These are phyloP conservation scores for Penium margaritaceum DNA, from an alignment of 139 green algal genomes.

Conservation along the genomic window DNA sequence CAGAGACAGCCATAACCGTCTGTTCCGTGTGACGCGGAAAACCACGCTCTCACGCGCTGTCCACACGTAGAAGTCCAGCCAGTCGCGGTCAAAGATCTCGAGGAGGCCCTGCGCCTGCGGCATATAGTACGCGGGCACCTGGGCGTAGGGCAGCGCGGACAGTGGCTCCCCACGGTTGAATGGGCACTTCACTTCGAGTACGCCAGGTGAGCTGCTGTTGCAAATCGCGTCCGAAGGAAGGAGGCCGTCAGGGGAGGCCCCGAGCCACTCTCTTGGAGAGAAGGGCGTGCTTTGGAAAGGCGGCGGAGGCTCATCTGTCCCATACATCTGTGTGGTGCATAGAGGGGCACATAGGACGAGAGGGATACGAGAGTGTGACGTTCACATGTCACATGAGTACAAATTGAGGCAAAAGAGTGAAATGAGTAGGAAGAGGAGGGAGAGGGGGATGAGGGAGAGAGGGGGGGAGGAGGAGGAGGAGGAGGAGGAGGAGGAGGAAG, in stretches of 20 bases:
- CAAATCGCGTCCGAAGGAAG: conserved; percentile 1
- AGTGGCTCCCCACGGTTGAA: not conserved
- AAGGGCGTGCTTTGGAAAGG: too few relatives aligned
- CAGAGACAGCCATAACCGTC: conserved; percentile 59
- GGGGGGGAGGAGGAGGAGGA: too few relatives aligned
- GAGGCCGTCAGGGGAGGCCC: conserved; percentile 42
- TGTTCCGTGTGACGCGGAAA: conserved; percentile 61
- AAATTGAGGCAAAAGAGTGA: too few relatives aligned
- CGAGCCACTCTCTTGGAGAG: too few relatives aligned
- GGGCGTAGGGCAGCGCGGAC: conserved; percentile 10
- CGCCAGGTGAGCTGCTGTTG: conserved; percentile 5
- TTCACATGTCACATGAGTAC: too few relatives aligned
- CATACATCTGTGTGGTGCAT: too few relatives aligned
- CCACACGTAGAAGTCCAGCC: conserved; percentile 48
- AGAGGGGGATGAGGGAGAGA: too few relatives aligned
- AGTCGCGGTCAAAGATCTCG: conserved; percentile 45
- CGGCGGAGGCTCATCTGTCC: too few relatives aligned
- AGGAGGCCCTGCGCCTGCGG: conserved; percentile 43
- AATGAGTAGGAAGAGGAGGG: too few relatives aligned
- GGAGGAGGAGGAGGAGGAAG: too few relatives aligned
- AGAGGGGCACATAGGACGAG: too few relatives aligned
- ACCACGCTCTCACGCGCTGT: conserved; percentile 49
- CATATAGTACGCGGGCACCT: conserved; percentile 43
- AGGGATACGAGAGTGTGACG: too few relatives aligned
- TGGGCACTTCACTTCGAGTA: conserved; percentile 48